Evolutionary conservation across 2,329 filamentous ascomycete genomes (phyloP).

Genomic region (Trichophaea hybrida): DNA sequence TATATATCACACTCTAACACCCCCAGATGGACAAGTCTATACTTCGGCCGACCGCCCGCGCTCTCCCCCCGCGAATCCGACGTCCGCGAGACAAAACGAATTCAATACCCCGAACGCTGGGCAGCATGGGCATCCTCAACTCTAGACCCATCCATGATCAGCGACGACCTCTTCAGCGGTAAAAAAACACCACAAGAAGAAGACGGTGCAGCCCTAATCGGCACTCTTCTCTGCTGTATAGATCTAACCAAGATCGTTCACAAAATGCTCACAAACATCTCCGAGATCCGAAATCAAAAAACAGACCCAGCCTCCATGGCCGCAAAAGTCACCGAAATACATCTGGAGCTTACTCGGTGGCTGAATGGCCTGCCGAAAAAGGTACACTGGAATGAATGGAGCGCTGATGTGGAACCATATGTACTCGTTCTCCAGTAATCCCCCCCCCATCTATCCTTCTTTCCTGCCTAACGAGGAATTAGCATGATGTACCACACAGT

Average conservation of each 20-base stretch:
- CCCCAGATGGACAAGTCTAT: neutral
- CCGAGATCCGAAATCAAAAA: neutral
- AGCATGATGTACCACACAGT: constrained; percentile 4
- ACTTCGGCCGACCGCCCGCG: constrained; percentile 1
- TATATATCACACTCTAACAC: neutral
- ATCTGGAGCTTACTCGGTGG: constrained; percentile 2
- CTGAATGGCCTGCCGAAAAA: neutral
- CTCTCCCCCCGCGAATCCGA: neutral
- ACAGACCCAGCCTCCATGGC: neutral
- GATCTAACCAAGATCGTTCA: constrained; percentile 4
- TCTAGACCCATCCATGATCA: neutral
- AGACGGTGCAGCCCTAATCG: constrained; percentile 1
- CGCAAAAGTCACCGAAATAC: neutral
- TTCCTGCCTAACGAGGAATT: neutral
- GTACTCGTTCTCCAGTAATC: neutral
- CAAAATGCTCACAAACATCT: constrained; percentile 4
- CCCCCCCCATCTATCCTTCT: neutral
- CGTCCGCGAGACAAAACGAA: neutral
- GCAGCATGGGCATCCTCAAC: neutral
- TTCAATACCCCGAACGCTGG: constrained; percentile 1
- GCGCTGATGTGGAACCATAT: neutral
- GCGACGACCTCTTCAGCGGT: neutral
- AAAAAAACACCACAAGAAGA: constrained; percentile 4
- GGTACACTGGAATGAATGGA: constrained; percentile 3
- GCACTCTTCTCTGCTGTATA: neutral